Percentiles rank a stretch among this genome's conserved stretches.
Evolutionary conservation across 2,329 filamentous ascomycete species (phyloP).

Genomic region (Rasamsonia emersonii): DNA sequence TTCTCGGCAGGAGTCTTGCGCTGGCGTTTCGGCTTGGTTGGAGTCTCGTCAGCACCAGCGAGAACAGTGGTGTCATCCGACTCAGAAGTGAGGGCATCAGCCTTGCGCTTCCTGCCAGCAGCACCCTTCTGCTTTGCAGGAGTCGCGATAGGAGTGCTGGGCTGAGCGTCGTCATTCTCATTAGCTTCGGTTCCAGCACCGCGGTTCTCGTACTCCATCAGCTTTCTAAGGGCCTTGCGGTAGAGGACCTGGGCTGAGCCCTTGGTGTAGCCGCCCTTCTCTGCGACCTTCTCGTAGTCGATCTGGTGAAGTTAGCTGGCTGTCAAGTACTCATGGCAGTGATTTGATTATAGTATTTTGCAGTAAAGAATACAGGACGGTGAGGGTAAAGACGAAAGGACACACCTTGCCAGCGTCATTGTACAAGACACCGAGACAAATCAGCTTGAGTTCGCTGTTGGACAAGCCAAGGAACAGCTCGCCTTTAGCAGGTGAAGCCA

Average conservation of each 20-base stretch:
- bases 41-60: constrained; percentile 7
- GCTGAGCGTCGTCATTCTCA: no score
- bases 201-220: constrained; percentile 12
- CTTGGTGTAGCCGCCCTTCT: constrained; percentile 24
- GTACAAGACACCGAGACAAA: constrained; percentile 7
- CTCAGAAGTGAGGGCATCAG: constrained; percentile 4
- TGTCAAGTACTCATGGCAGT: no score
- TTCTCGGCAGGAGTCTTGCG: constrained; percentile 15
- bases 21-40: constrained; percentile 15
- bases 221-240: constrained; percentile 28
- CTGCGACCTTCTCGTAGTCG: constrained; percentile 31
- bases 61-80: constrained; percentile 1
- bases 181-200: background rate
- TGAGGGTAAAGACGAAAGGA: background rate
- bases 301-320: no score
- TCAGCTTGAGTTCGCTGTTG: constrained; percentile 6
- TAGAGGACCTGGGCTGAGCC: constrained; percentile 28
- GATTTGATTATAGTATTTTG: background rate
- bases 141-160: background rate
- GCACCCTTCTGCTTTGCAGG: background rate
- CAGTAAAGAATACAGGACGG: background rate
- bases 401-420: constrained; percentile 6
- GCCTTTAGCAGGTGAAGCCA: constrained; percentile 2
- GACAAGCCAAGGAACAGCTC: constrained; percentile 3
- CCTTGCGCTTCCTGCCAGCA: constrained; percentile 17